These are phyloP conservation scores for Phoma sp. DNA, from an alignment of 2,329 filamentous ascomycete species.

Conservation along the genomic window DNA sequence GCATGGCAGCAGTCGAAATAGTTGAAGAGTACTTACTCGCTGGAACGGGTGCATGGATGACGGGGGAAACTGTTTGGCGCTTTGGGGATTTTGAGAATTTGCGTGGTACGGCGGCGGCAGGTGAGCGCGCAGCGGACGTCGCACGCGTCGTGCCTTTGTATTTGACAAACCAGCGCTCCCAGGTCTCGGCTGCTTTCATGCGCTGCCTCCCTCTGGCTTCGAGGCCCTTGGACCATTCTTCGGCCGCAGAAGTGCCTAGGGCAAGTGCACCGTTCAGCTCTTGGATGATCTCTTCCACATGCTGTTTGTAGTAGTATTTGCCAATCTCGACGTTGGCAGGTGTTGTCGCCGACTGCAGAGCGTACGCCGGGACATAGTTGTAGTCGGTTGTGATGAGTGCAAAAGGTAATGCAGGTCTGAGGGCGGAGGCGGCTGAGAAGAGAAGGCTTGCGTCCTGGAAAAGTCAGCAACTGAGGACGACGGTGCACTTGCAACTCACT, in stretches of 20 bases:
- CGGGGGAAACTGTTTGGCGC: conserved; percentile 34
- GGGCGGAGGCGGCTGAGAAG: conserved; percentile 65
- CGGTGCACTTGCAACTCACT: conserved; percentile 56
- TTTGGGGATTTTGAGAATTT: conserved; percentile 34
- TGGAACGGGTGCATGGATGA: conserved; percentile 44
- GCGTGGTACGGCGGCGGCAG: conserved; percentile 25
- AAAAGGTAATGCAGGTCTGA: conserved; percentile 74
- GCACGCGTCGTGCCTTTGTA: conserved; percentile 33
- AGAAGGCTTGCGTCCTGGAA: conserved; percentile 72
- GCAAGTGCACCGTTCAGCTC: conserved; percentile 69
- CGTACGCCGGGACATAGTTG: conserved; percentile 64
- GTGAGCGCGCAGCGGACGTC: conserved; percentile 26
- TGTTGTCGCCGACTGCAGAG: conserved; percentile 60
- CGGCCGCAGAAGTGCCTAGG: conserved; percentile 71
- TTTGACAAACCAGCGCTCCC: conserved; percentile 74
- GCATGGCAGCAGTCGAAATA: conserved; percentile 22
- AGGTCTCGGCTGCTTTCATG: conserved; percentile 68
- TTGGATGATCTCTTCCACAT: conserved; percentile 67
- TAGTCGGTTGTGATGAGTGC: conserved; percentile 68
- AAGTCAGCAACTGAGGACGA: conserved; percentile 6
- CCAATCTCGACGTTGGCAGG: conserved; percentile 60
- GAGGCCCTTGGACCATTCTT: conserved; percentile 82
- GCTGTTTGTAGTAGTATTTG: conserved; percentile 70
- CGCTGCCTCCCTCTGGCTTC: conserved; percentile 66
- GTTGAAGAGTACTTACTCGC: conserved; percentile 41